These are phyloP conservation scores for Coniochaeta hoffmannii DNA, from an alignment of 2,329 filamentous ascomycete species.

Conservation along the genomic window DNA sequence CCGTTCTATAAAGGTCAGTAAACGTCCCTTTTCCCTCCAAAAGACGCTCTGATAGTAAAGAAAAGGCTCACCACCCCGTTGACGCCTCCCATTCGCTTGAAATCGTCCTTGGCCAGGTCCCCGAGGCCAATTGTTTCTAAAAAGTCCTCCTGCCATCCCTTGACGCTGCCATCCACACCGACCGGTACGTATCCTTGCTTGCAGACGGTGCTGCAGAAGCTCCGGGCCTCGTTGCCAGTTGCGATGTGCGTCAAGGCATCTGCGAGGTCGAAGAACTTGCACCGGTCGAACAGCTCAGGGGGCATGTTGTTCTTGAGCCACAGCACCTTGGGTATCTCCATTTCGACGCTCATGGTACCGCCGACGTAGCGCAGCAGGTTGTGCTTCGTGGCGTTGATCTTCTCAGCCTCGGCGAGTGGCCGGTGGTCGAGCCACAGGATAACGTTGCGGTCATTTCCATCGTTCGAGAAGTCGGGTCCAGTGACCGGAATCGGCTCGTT, in stretches of 20 bases:
- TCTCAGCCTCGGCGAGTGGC: slow-evolving; percentile 80
- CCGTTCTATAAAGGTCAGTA: slow-evolving; percentile 60
- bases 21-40: neutral
- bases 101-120: slow-evolving; percentile 78
- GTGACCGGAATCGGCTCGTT: slow-evolving; percentile 90
- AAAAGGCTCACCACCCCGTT: slow-evolving; percentile 78
- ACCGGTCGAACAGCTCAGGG: slow-evolving; percentile 76
- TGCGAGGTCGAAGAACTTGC: slow-evolving; percentile 94
- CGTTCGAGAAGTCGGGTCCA: slow-evolving; percentile 73
- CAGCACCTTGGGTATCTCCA: slow-evolving; percentile 97
- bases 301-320: slow-evolving; percentile 99
- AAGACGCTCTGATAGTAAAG: slow-evolving; percentile 12
- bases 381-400: slow-evolving; percentile 89
- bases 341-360: slow-evolving; percentile 97
- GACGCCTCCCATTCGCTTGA: slow-evolving; percentile 89
- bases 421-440: slow-evolving; percentile 97
- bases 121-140: slow-evolving; percentile 77
- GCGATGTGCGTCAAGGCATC: slow-evolving; percentile 93
- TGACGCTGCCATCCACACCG: slow-evolving; percentile 94
- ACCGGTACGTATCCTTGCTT: slow-evolving; percentile 96
- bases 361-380: slow-evolving; percentile 93
- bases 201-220: slow-evolving; percentile 93
- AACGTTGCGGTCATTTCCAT: slow-evolving; percentile 83
- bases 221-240: slow-evolving; percentile 83
- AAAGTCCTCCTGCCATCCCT: slow-evolving; percentile 98